Percentiles rank a stretch among this genome's conserved stretches.
Conservation (phyloP, 371 early-diverging fungal genomes). For the Mucor circinelloides region DNA sequence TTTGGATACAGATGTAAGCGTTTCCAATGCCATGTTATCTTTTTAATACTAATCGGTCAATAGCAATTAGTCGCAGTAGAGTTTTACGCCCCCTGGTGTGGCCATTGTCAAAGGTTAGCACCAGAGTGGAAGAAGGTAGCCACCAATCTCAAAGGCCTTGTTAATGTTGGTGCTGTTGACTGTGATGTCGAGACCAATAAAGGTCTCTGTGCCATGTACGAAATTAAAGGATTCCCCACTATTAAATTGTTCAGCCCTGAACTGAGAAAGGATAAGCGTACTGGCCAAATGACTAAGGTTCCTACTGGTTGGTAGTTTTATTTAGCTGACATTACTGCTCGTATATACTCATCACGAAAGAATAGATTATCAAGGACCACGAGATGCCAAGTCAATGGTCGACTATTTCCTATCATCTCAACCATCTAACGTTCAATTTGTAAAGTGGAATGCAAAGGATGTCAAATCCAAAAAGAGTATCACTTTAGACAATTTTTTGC, state of each 20-base stretch:
- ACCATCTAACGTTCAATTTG: conserved; percentile 59
- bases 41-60: not conserved
- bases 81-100: conserved; percentile 95
- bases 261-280: conserved; percentile 46
- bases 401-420: conserved; percentile 64
- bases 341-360: not conserved
- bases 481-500: conserved; percentile 57
- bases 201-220: conserved; percentile 75
- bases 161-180: conserved; percentile 84
- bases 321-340: not conserved
- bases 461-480: conserved; percentile 58
- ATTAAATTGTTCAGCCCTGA: conserved; percentile 80
- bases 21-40: not conserved
- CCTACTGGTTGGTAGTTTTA: conserved; percentile 40
- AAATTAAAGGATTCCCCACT: conserved; percentile 93
- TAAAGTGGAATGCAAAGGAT: conserved; percentile 52
- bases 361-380: conserved; percentile 83
- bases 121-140: conserved; percentile 91
- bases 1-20: conserved; percentile 63
- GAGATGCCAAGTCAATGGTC: conserved; percentile 78
- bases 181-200: conserved; percentile 85
- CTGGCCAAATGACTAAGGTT: conserved; percentile 50
- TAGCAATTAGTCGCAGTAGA: conserved; percentile 83
- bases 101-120: conserved; percentile 86
- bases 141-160: conserved; percentile 77